Conservation (phyloP, 2,329 filamentous ascomycete species). For the Colletotrichum karsti region DNA sequence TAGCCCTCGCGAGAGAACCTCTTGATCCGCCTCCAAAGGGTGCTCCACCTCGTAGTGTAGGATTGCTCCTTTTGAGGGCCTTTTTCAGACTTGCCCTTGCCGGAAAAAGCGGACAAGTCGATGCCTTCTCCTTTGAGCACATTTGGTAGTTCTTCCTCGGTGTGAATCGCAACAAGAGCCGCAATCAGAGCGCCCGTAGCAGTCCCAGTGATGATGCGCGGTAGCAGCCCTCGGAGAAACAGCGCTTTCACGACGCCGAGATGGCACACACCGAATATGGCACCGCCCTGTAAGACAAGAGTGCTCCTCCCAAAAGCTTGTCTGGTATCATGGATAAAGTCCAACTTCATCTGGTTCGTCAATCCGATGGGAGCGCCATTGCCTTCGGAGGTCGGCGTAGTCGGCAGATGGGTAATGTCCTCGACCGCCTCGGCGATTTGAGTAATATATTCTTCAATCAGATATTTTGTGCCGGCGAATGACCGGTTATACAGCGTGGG, state of each 20-base stretch:
- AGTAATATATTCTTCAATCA: slow-evolving; percentile 91
- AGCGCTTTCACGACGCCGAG: slow-evolving; percentile 90
- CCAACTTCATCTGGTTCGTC: slow-evolving; percentile 81
- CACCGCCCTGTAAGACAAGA: slow-evolving; percentile 87
- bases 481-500: slow-evolving; percentile 84
- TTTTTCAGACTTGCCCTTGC: slow-evolving; percentile 39
- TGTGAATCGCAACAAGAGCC: slow-evolving; percentile 86
- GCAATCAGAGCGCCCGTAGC: slow-evolving; percentile 91
- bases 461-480: slow-evolving; percentile 86
- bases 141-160: slow-evolving; percentile 81
- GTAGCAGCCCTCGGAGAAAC: slow-evolving; percentile 81
- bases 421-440: slow-evolving; percentile 84
- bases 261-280: slow-evolving; percentile 91
- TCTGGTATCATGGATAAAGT: slow-evolving; percentile 86
- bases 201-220: slow-evolving; percentile 90
- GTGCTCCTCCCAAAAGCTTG: slow-evolving; percentile 89
- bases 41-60: slow-evolving; percentile 58
- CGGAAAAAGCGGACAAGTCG: slow-evolving; percentile 79
- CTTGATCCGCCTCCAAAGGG: slow-evolving; percentile 70
- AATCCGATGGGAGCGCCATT: slow-evolving; percentile 49
- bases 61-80: slow-evolving; percentile 44
- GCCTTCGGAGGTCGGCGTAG: slow-evolving; percentile 52
- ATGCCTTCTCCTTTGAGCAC: slow-evolving; percentile 84
- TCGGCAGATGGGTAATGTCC: slow-evolving; percentile 75
- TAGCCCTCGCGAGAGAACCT: slow-evolving; percentile 82